A percentile compares a stretch with the other conserved stretches of the same genome.
Evolutionary conservation across 2,329 filamentous ascomycete genomes (phyloP).

Genomic region (Xylaria sp.): DNA sequence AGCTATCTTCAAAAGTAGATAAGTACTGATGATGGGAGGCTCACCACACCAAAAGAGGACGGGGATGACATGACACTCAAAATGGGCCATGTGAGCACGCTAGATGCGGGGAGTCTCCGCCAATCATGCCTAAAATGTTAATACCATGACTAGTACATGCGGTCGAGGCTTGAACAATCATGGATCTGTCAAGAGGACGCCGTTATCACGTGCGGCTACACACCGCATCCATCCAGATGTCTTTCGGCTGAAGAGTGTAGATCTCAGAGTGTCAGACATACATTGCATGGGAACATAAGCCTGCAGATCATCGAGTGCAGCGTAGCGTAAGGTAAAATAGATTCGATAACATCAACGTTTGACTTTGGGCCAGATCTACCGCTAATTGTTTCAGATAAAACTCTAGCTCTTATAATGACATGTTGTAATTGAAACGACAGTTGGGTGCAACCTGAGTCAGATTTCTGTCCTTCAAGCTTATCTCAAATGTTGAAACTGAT

Average conservation of each 20-base stretch:
- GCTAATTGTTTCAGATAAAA: too few relatives aligned
- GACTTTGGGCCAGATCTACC: not conserved
- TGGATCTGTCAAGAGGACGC: not conserved
- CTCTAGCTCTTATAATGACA: too few relatives aligned
- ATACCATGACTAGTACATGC: not conserved
- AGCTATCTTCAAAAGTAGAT: too few relatives aligned
- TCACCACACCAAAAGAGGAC: not conserved
- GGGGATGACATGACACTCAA: not conserved
- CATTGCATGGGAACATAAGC: not conserved
- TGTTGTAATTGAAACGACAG: too few relatives aligned
- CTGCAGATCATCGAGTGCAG: not conserved
- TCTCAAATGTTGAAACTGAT: too few relatives aligned
- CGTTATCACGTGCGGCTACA: not conserved
- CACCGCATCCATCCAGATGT: not conserved
- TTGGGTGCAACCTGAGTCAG: too few relatives aligned
- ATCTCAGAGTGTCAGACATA: not conserved
- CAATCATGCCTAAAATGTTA: conserved; percentile 6
- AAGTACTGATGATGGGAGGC: too few relatives aligned
- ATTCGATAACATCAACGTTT: not conserved
- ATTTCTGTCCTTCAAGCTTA: too few relatives aligned
- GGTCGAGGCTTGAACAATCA: not conserved
- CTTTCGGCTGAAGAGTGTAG: not conserved
- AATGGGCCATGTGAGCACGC: not conserved
- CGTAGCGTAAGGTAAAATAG: not conserved
- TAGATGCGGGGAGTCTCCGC: conserved; percentile 15